A percentile compares a stretch with the other conserved stretches of the same genome.
These are phyloP conservation scores for Mycena citricolor DNA, from an alignment of 1,284 basidiomycete genomes.

Conservation along the genomic window DNA sequence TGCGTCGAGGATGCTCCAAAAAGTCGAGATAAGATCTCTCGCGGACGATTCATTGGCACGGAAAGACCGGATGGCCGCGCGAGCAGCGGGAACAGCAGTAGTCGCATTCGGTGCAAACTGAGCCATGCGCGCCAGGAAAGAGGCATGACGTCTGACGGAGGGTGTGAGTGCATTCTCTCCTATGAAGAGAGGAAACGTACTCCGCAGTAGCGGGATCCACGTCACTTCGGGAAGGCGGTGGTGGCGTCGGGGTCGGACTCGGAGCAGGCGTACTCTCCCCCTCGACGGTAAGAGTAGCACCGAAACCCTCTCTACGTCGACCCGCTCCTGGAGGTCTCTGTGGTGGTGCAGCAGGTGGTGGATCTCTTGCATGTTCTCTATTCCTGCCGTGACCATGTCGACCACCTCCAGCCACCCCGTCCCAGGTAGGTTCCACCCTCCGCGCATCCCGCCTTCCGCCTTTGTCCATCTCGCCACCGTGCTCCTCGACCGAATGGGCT, in stretches of 20 bases:
- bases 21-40: slow-evolving; percentile 82
- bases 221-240: slow-evolving; percentile 45
- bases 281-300: slow-evolving; percentile 60
- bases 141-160: slow-evolving; percentile 59
- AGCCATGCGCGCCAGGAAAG: slow-evolving; percentile 69
- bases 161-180: slow-evolving; percentile 1
- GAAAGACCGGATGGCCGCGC: slow-evolving; percentile 80
- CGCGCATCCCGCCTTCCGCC: slow-evolving; percentile 78
- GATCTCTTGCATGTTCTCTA: slow-evolving; percentile 48
- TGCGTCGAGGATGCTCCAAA: slow-evolving; percentile 82
- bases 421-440: slow-evolving; percentile 80
- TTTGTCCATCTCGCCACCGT: slow-evolving; percentile 78
- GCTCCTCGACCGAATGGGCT: slow-evolving; percentile 88
- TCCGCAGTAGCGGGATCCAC: slow-evolving; percentile 53
- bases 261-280: slow-evolving; percentile 26
- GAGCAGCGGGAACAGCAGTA: slow-evolving; percentile 75
- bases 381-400: slow-evolving; percentile 14
- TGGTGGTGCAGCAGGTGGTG: slow-evolving; percentile 26
- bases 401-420: slow-evolving; percentile 38
- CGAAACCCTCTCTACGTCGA: slow-evolving; percentile 56
- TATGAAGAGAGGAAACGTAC: slow-evolving; percentile 38
- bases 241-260: slow-evolving; percentile 39
- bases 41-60: slow-evolving; percentile 78
- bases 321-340: slow-evolving; percentile 37
- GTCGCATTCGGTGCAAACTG: slow-evolving; percentile 69